Percentiles rank a stretch among this genome's conserved stretches.
These are phyloP conservation scores for Gliomastix tumulicola DNA, from an alignment of 2,329 filamentous ascomycete genomes.

Conservation along the genomic window DNA sequence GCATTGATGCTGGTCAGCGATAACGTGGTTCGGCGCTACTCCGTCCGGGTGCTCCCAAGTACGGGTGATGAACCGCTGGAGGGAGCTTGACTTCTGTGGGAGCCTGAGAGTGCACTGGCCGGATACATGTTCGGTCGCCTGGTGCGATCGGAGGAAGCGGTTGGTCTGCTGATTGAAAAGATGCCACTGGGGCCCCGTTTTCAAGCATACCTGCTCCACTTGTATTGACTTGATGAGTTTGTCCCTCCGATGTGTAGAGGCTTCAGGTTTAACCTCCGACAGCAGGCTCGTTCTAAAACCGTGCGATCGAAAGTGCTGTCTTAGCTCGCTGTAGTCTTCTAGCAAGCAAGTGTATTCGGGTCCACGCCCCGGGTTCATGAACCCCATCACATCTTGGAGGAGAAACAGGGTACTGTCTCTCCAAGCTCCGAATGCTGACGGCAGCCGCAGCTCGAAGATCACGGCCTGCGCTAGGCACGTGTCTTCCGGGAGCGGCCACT, in stretches of 20 bases:
- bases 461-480: conserved; percentile 26
- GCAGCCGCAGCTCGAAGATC: conserved; percentile 45
- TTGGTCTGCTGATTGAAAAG: conserved; percentile 23
- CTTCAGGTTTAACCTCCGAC: not conserved
- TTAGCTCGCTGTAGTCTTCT: no score
- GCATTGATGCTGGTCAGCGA: conserved; percentile 42
- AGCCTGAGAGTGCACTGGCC: conserved; percentile 32
- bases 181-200: conserved; percentile 33
- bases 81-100: no score
- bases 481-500: conserved; percentile 45
- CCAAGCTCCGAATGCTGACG: conserved; percentile 34
- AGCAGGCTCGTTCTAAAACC: not conserved
- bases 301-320: no score
- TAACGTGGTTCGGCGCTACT: conserved; percentile 39
- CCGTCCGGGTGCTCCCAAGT: not conserved
- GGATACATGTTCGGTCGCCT: conserved; percentile 12
- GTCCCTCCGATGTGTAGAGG: not conserved
- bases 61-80: not conserved
- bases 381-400: conserved; percentile 23
- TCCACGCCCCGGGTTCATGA: no score
- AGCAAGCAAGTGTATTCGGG: no score
- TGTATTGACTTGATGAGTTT: not conserved
- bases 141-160: conserved; percentile 8
- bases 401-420: conserved; percentile 36
- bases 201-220: not conserved